Base-by-base conservation (phyloP, 768 basidiomycete genomes). In the Suillus sp. region DNA sequence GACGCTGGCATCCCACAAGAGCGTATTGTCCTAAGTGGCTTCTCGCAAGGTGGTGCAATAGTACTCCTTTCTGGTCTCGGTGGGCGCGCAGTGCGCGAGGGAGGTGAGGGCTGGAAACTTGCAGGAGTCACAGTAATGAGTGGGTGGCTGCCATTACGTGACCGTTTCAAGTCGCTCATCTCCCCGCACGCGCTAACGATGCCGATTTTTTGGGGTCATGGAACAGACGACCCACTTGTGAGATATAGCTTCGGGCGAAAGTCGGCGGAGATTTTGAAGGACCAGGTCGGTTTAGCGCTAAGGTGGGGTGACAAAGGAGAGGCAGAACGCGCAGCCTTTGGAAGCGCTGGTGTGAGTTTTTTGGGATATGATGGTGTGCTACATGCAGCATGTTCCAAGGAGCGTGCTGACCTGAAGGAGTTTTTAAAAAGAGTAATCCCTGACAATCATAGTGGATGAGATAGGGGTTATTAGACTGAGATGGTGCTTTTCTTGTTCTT, bases 161-260 rank as follows among this genome's bases (percentile, higher is more conserved):
- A 80, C 25, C 90, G 86, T 69, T 83, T 95, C 70, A 84, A 87
- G 73, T 77, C 81, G 58, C 92, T 92, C 64, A 65, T 81, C 50
- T 83, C 84, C 18, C 77, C 82, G 11, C 79, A 88, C 67, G 86
- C 88, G 20, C 76, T 81, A 51, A 81, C 83, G 4, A 81, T 86
- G 25, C 91, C 94, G 1, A 81, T 96, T 34, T 96, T 96, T 76
- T 92, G 92, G 87, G 95, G 91, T 14, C 92, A 95, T 66, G 95
- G 95, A 27, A 83, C 80, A 7, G 80, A 74, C 18, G 95, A 98
- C 76, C 87, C 85, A 8, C 80, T 96, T 27, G 89, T 97, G 60
- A 81, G 81, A 62, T 81, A 80, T 67, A 66, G 81, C 32, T 79
- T 86, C 57, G 85, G 86, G 27, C 72, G 81, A 60, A 74, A 74